Base-by-base conservation (phyloP, 2,329 filamentous ascomycete genomes). In the Graphilbum ipis-grandicollis region DNA sequence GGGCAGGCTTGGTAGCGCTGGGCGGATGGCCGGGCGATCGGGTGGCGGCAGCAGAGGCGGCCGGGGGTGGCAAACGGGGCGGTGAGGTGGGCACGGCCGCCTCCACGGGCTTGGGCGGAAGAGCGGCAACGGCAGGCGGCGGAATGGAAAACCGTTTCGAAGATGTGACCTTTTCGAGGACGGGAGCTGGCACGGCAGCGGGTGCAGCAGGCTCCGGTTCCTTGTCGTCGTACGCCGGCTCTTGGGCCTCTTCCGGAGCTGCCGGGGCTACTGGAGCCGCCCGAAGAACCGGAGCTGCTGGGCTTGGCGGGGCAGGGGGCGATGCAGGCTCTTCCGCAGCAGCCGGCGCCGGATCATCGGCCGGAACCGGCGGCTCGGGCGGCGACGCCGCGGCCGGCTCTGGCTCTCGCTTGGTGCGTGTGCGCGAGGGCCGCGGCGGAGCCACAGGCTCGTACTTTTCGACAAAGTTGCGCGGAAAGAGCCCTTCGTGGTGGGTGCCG, bases 391-490 rank as follows among this genome's bases (percentile, higher is more conserved):
- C 36, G 6, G 31, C 36, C 2, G 40, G 28, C 19, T 38, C 57
- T 19, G 53, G 40, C 28, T 79, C 74, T 52, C 74, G 80, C 62
- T 79, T 86, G 36, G 69, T 59, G 46, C 82, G 76, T 14, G 72
- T 65, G 50, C 90, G 75, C 44, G 72, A 69, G 40, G 90, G 90
- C 41, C 90, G 75, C 41, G 86, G 84, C 41, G 90, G 90, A 44
- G 88, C 79, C 39, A 76, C 79, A 28, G 90, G 90, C 56, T 96
- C 88, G 58, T 84, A 92, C 59, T 79, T 84, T 58, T 98, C 90
- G 51, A 98, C 90, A 54, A 98, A 98, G 60, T 96, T 98, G 54
- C 80, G 79, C 36, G 85, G 88, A 56, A 94, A 96, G 49, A 94
- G 80, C 47, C 88, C 88, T 52, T 86, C 76, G 53, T 76, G 71